Evolutionary conservation across 345 rosid species (phyloP), one percentile per base, ranked within the genome.

Genomic region (Camelina hispida): DNA sequence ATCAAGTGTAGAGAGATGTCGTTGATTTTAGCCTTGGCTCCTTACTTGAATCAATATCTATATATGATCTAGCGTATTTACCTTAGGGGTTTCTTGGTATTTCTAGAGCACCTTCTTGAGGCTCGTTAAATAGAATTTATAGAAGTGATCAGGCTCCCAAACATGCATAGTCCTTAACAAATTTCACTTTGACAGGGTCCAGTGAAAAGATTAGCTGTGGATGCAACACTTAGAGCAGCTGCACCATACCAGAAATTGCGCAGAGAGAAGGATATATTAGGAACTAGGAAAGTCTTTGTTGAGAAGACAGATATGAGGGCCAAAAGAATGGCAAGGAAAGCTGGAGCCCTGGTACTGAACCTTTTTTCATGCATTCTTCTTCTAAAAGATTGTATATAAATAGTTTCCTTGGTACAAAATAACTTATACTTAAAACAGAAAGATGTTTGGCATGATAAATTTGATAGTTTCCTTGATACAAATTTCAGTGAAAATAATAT

Each of bases 281-380:
- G 85, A 67, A 86, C 12, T 66, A 88, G 97, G 87, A 91, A 88
- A 81, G 97, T 91, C 69, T 94, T 81, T 79, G 97, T 94, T 22
- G 97, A 91, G 89, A 94, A 91, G 82, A 72, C 89, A 78, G 98
- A 94, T 84, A 91, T 94, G 95, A 86, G 98, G 85, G 96, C 98
- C 55, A 91, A 94, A 82, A 78, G 98, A 85, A 94, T 94, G 98
- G 96, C 97, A 50, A 85, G 98, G 78, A 94, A 94, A 85, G 98
- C 97, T 4, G 98, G 98, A 80, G 98, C 98, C 76, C 76, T 94
- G 98, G 98, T 91, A 94, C 43, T 46, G 32, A 80, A 60, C 60
- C 30, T 72, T 67, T 53, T 52, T 60, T 54, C 70, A 32, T 53
- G 6, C 72, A 48, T 52, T 47, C n/a, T n/a, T n/a, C 35, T 23